Evolutionary conservation across 257 asterid species (phyloP).

Genomic region (Catharanthus roseus): DNA sequence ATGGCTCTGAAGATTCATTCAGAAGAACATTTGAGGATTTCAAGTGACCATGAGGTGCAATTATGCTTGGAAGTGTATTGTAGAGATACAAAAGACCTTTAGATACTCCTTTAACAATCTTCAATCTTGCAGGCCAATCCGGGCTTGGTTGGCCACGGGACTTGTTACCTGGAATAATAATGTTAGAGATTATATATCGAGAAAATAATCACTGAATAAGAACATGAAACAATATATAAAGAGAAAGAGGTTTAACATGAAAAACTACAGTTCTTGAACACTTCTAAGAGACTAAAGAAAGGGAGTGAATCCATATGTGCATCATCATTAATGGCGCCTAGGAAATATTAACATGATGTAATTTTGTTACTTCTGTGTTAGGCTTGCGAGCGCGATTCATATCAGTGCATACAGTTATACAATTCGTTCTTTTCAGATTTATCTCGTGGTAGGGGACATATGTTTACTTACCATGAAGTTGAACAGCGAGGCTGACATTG

Average conservation of each 20-base stretch:
- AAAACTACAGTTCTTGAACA: too few species aligned
- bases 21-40: constrained; percentile 89
- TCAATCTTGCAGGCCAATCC: constrained; percentile 75
- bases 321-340: not conserved
- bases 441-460: too few species aligned
- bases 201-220: too few species aligned
- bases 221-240: not conserved
- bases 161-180: constrained; percentile 39
- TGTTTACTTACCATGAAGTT: constrained; percentile 63
- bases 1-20: constrained; percentile 35
- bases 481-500: constrained; percentile 68
- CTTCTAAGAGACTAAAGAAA: not conserved
- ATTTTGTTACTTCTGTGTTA: too few species aligned
- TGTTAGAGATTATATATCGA: not conserved
- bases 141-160: constrained; percentile 38
- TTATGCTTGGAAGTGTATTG: constrained; percentile 71
- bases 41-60: constrained; percentile 89
- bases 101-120: constrained; percentile 66
- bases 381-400: too few species aligned
- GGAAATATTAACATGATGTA: not conserved
- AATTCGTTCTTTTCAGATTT: too few species aligned
- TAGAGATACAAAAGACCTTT: constrained; percentile 61
- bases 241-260: not conserved
- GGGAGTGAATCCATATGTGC: not conserved
- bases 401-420: too few species aligned